Percentiles rank a stretch among this genome's conserved stretches.
Evolutionary conservation across 495 filamentous ascomycete species (phyloP).

Genomic region (Neurospora pannonica): DNA sequence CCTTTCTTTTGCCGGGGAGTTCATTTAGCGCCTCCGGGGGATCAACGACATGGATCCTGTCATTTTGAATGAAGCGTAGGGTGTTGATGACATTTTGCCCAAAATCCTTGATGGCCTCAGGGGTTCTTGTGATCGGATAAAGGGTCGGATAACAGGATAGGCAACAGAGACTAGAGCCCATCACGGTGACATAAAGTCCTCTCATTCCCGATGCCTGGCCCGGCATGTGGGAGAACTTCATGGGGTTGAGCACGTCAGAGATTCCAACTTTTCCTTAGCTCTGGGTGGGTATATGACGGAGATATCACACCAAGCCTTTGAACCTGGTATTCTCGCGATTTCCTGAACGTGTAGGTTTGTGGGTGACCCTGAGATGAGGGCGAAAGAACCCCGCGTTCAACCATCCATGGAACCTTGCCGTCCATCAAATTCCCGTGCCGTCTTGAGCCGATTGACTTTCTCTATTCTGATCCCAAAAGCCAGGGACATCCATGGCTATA

Average conservation of each 20-base stretch:
- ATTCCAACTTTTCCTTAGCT: background rate
- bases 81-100: background rate
- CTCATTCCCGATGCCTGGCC: background rate
- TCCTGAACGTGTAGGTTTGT: background rate
- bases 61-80: background rate
- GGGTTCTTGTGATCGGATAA: background rate
- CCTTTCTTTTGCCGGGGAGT: background rate
- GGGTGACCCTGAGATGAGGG: background rate
- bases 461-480: background rate
- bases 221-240: background rate
- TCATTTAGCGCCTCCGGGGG: background rate
- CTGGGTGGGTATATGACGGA: background rate
- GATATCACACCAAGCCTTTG: background rate
- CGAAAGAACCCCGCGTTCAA: background rate
- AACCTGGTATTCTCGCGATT: background rate
- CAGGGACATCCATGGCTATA: background rate
- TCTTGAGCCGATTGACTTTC: background rate
- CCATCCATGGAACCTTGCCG: background rate
- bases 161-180: background rate
- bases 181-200: background rate
- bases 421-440: background rate
- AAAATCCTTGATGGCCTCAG: background rate
- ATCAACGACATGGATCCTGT: conserved; percentile 12
- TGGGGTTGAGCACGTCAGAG: background rate
- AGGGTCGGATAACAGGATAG: background rate